phyloP scores from a whole-genome alignment of 371 early-diverging fungal genomes.

The Racocetra persica region DNA sequence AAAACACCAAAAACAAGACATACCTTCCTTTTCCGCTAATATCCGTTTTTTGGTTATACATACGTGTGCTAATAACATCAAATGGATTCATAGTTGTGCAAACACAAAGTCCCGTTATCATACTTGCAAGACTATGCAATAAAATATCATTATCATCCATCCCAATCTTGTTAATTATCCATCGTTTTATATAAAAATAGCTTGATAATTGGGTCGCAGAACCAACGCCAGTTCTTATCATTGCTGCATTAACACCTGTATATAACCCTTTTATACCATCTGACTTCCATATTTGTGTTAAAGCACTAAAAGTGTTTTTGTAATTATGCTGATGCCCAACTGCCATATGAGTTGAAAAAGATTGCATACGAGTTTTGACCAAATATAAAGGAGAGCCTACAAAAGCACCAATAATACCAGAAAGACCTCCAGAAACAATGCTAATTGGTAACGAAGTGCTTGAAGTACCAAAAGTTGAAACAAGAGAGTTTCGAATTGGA shows the following conservation, averaged over 20 bases:
- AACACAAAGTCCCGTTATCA: conserved; percentile 87
- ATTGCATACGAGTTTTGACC: conserved; percentile 96
- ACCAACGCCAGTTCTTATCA: conserved; percentile 91
- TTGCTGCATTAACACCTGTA: conserved; percentile 89
- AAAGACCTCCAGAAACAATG: conserved; percentile 69
- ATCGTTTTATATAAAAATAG: conserved; percentile 84
- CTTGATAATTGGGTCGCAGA: conserved; percentile 92
- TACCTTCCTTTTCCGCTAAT: conserved; percentile 35
- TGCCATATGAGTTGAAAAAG: conserved; percentile 75
- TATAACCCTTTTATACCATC: conserved; percentile 83
- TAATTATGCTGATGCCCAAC: conserved; percentile 94
- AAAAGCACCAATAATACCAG: conserved; percentile 85
- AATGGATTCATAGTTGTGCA: conserved; percentile 96
- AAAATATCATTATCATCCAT: conserved; percentile 64
- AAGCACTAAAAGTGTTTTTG: conserved; percentile 68
- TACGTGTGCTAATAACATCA: conserved; percentile 93
- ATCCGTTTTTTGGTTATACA: conserved; percentile 92
- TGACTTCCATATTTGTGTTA: conserved; percentile 74
- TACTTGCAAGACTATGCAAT: conserved; percentile 80
- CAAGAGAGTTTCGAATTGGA: conserved; percentile 54
- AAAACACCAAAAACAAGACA: not conserved
- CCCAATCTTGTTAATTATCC: conserved; percentile 67
- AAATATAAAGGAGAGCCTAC: conserved; percentile 89
- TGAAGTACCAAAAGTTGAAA: conserved; percentile 18
- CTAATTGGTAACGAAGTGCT: conserved; percentile 53